Evolutionary conservation across 371 early-diverging fungal species (phyloP), one percentile per base, ranked within the genome.

Genomic region (Circinella minor): DNA sequence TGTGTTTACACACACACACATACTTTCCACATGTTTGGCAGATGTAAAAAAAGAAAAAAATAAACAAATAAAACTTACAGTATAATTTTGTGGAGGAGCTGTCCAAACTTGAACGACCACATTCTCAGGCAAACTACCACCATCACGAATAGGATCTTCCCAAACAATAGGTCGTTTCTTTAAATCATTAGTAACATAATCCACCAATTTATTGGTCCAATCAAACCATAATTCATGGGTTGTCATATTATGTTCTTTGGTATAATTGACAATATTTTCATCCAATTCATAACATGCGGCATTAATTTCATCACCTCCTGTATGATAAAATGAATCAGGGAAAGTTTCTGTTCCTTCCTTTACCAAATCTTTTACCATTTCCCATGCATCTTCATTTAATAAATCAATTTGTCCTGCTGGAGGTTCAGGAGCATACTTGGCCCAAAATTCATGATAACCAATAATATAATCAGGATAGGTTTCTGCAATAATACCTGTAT

Each of bases 271-370:
- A 27, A 83, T 72, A 6, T 71, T 70, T 3, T 67, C 20, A 59
- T 77, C 68, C n/a, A 59, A 36, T 9, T 74, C 81, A 86, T 89
- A 94, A 78, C 93, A 93, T 17, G 83, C 79, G 15, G 81, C 73
- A 54, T 89, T 89, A 68, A 93, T 87, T 73, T 94, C 95, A 79
- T 94, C 95, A 65, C 90, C 91, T 62, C 93, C 92, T 15, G 88
- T 76, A 73, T 94, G 94, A 75, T 90, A 89, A 65, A 84, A 76
- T 9, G 87, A 69, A 75, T 94, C 95, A 3, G 86, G 80, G 79
- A 94, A 94, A 9, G 76, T 71, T 7, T 61, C 55, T 34, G 89
- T 68, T 57, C 84, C 85, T 73, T 93, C 93, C 65, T 84, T 76
- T 68, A 92, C 74, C 27, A 94, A 60, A 54, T 89, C 84, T 60